Base-by-base conservation (phyloP, 352 stramenopile genomes). In the Peronosclerospora sorghi region DNA sequence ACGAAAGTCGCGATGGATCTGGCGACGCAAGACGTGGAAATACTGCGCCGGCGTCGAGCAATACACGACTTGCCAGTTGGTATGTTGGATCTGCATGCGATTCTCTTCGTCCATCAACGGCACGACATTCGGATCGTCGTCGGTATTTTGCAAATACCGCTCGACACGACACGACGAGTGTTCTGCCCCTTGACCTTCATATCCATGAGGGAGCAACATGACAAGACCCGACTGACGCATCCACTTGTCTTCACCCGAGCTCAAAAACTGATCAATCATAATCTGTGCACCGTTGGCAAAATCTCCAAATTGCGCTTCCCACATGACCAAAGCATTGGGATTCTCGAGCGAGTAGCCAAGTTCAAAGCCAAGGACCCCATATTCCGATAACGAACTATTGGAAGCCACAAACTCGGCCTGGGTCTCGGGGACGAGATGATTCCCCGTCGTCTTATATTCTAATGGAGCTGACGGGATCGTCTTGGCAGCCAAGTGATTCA, bases 201-300 rank as follows among this genome's bases (percentile, higher is more conserved):
- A 97, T 4, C 95, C 95, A 58, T 98, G 94, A 5, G 95, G 95
- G 43, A 98, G 63, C 13, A 98, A 61, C 66, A 98, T 68, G 7
- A 94, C 83, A 10, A 98, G 68, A 24, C 95, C 94, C 49, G 70
- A 95, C 62, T 98, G 93, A 58, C 90, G 68, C 59, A 96, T 74
- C 94, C 95, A 98, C 66, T 98, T 98, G 67, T 96, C 86, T 68
- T 98, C 95, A 45, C 94, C 94, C n/a, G 77, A 65, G 36, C 69
- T 84, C 50, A 98, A 83, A 61, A 98, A 98, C 61, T 98, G 89
- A 73, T 98, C 95, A 43, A 98, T 95, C 63, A 98, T 96, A 44
- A 97, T 89, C 69, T 98, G 95, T 18, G 94, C 93, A 38, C 92
- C 88, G 62, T 98, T 98, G 15, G 79, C 76, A 58, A 98, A 98